phyloP scores from a whole-genome alignment of 305 asterid species.

The Salvia sclarea region DNA sequence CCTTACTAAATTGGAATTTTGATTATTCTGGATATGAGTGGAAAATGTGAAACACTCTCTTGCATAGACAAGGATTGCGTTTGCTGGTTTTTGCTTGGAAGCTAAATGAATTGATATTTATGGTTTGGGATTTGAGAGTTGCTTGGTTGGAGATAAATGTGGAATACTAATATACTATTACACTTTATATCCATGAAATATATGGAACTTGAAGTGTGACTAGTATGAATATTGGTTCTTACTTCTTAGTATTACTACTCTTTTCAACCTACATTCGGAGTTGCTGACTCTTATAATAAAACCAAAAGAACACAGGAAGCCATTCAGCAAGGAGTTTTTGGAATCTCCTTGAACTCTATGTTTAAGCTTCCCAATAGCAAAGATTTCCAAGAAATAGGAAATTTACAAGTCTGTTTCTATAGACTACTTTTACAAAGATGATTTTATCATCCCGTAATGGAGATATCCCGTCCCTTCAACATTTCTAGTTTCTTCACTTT shows the following conservation, averaged over 20 bases:
- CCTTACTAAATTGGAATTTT: not conserved
- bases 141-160: not conserved
- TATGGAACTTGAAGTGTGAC: conserved; percentile 8
- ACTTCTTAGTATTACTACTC: too few species aligned
- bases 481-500: too few species aligned
- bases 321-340: too few species aligned
- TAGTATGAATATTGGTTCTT: not conserved
- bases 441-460: too few species aligned
- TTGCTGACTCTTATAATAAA: not conserved
- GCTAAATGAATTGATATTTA: not conserved
- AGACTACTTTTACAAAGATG: too few species aligned
- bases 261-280: too few species aligned
- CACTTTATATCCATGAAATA: not conserved
- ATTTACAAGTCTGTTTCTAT: not conserved
- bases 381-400: not conserved
- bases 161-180: not conserved
- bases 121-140: not conserved
- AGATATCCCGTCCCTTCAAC: too few species aligned
- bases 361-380: not conserved
- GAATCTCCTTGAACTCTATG: not conserved
- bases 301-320: not conserved
- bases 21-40: not conserved
- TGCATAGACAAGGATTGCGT: not conserved
- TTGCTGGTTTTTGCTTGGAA: too few species aligned
- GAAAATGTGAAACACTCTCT: conserved; percentile 3